Conservation (phyloP, 305 asterid species). For the Stenogyne calaminthoides region DNA sequence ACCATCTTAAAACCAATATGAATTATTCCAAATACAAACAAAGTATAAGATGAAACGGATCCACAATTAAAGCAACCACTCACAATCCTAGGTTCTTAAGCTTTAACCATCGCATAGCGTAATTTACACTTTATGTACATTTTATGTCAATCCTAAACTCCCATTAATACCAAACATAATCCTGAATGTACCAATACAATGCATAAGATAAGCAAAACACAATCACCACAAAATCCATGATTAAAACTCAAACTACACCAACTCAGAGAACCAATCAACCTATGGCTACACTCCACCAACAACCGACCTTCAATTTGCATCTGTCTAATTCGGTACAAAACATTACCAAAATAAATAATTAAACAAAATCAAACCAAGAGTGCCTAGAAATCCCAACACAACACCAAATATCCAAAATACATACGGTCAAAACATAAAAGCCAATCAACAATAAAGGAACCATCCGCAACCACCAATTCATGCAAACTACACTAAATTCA, state of each 20-base stretch:
- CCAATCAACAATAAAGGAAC: slow-evolving; percentile 1
- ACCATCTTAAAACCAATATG: neutral
- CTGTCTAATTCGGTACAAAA: slow-evolving; percentile 16
- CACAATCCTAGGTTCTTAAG: neutral
- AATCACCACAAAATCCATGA: neutral
- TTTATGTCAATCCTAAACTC: slow-evolving; percentile 24
- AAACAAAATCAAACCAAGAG: neutral
- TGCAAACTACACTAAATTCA: slow-evolving; percentile 20
- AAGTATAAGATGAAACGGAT: neutral
- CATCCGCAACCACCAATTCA: slow-evolving; percentile 4
- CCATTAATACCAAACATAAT: slow-evolving; percentile 24
- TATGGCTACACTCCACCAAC: neutral
- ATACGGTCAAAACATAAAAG: neutral
- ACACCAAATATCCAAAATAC: neutral
- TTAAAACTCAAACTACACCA: neutral
- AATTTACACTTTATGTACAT: neutral
- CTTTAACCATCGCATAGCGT: neutral
- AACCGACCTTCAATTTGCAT: neutral
- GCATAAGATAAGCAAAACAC: neutral
- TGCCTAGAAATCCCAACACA: neutral
- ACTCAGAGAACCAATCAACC: neutral
- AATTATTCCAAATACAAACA: neutral
- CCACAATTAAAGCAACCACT: neutral
- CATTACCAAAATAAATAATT: neutral
- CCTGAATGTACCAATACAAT: neutral